These are phyloP conservation scores for Leucocoprinus birnbaumii DNA, from an alignment of 768 basidiomycete genomes.

Conservation along the genomic window DNA sequence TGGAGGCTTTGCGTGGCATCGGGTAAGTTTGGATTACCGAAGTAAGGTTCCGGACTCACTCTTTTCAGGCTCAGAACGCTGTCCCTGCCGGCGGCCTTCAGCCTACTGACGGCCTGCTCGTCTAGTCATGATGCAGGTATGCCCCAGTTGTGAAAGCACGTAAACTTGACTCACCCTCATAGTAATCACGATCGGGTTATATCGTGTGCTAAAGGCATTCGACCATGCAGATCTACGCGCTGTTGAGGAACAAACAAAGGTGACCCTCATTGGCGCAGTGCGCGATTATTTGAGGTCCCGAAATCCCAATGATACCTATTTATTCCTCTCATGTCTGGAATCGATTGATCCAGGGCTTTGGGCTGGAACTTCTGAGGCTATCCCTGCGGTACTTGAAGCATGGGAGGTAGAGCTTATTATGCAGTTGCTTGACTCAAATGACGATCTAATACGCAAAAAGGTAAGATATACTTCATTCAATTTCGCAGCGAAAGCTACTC, in stretches of 20 bases:
- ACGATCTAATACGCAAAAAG: conserved; percentile 54
- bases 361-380: conserved; percentile 58
- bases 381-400: conserved; percentile 56
- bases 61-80: background rate
- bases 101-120: background rate
- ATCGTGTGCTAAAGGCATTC: conserved; percentile 29
- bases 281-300: conserved; percentile 56
- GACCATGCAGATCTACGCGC: conserved; percentile 24
- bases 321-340: conserved; percentile 64
- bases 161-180: conserved; percentile 4
- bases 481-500: background rate
- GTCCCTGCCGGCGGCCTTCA: conserved; percentile 5
- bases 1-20: background rate
- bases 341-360: conserved; percentile 57
- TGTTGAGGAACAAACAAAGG: conserved; percentile 21
- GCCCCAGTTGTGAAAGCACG: background rate
- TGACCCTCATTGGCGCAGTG: conserved; percentile 43
- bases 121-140: background rate
- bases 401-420: conserved; percentile 76
- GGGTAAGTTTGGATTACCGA: background rate
- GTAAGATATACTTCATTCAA: conserved; percentile 28
- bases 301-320: conserved; percentile 58
- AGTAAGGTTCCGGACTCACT: background rate
- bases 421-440: conserved; percentile 60
- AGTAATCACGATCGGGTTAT: conserved; percentile 32